phyloP scores from a whole-genome alignment of 352 stramenopile genomes.

The Heterotrichella gracilis region DNA sequence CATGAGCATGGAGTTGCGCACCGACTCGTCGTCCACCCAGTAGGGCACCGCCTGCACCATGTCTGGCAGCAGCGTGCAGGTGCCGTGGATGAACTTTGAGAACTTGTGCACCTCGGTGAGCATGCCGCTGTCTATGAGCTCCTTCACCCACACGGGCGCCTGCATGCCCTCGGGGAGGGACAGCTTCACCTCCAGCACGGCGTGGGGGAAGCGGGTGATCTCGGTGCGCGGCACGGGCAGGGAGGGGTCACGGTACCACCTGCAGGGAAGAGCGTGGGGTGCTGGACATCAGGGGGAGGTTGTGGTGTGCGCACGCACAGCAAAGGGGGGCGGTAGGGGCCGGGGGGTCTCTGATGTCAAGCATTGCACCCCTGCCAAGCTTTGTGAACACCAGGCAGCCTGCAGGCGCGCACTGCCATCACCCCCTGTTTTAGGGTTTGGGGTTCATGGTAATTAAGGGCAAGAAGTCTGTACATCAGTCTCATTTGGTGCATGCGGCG shows the following conservation, averaged over 20 bases:
- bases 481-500: too few relatives aligned
- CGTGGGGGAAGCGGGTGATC: slow-evolving; percentile 44
- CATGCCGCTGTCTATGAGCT: slow-evolving; percentile 35
- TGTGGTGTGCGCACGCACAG: too few relatives aligned
- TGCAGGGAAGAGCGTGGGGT: too few relatives aligned
- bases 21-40: slow-evolving; percentile 42
- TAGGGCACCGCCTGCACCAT: slow-evolving; percentile 40
- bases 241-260: slow-evolving; percentile 32
- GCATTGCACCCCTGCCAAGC: too few relatives aligned
- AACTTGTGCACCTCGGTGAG: slow-evolving; percentile 26
- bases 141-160: slow-evolving; percentile 27
- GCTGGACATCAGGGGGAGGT: too few relatives aligned
- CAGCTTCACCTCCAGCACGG: slow-evolving; percentile 49
- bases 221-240: slow-evolving; percentile 30
- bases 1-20: slow-evolving; percentile 33
- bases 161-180: slow-evolving; percentile 29
- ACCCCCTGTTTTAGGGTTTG: too few relatives aligned
- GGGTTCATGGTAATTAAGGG: too few relatives aligned
- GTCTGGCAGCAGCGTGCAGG: slow-evolving; percentile 34
- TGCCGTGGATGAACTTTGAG: slow-evolving; percentile 47
- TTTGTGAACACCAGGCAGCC: too few relatives aligned
- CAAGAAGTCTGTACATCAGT: too few relatives aligned
- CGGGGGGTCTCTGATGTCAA: too few relatives aligned
- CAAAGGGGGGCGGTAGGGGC: too few relatives aligned
- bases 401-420: too few relatives aligned